Base-by-base conservation (phyloP, 192 early-diverging fungal species). In the Backusella sp. region DNA sequence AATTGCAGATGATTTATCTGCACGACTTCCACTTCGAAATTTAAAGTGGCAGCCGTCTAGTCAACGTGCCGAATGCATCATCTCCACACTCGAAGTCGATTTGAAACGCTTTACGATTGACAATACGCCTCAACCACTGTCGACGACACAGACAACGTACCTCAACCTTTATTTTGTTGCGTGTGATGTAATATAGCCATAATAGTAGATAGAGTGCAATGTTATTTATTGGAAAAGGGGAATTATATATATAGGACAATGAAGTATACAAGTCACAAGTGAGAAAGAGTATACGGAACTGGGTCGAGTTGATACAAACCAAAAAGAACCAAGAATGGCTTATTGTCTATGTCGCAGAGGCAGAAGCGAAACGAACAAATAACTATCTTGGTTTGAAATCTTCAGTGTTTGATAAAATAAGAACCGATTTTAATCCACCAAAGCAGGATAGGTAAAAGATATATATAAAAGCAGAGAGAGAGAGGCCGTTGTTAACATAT, bases 251-350 rank as follows among this genome's bases (percentile, higher is more conserved):
- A 34, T 75, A 96, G 92, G 94, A 96, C 77, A 85, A 85, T 21
- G 96, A 97, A 39, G 67, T 84, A 0, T 97, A 97, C 84, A 91
- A 89, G 69, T 83, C 75, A 23, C 84, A 79, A 23, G 86, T 92
- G 23, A 79, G 86, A 26, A 88, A 88, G 35, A 88, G 92, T 75
- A 94, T 97, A 59, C 84, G 89, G 21, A 88, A 93, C 6, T 97
- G 95, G 95, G 78, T 95, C 15, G 88, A 91, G 49, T 83, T 90
- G 12, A 86, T 96, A 11, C 84, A 84, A 5, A 84, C 84, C 17
- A 94, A 93, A 73, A 94, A 94, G 80, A 93, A 90, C 78, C 94
- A 97, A 78, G 94, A 95, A 77, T 97, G 97, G 94, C 80, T 96
- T 36, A 91, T 99, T 69, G 86, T 96, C 39, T 92, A 93, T 77